phyloP scores from a whole-genome alignment of 306 rosid species.

The Sophora flavescens region DNA sequence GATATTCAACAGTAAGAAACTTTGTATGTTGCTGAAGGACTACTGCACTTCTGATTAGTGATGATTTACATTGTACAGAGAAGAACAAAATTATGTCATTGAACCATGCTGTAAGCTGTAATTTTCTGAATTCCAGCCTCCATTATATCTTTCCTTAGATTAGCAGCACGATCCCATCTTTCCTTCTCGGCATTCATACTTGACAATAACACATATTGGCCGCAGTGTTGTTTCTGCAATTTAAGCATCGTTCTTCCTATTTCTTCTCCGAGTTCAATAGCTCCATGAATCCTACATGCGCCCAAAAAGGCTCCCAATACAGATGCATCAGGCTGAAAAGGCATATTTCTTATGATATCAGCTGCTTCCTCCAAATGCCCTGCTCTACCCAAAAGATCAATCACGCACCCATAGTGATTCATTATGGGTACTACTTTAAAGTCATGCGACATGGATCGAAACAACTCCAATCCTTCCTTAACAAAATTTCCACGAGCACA shows the following conservation, averaged over 20 bases:
- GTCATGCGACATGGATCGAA: constrained; percentile 57
- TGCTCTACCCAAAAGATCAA: constrained; percentile 85
- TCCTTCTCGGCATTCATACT: constrained; percentile 67
- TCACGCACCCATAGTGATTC: constrained; percentile 79
- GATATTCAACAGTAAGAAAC: constrained; percentile 12
- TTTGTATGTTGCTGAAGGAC: not conserved
- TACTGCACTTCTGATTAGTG: constrained; percentile 8
- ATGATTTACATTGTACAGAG: constrained; percentile 9
- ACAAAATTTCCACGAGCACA: constrained; percentile 74
- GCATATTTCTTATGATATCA: constrained; percentile 64
- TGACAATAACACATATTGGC: constrained; percentile 68
- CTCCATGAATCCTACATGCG: constrained; percentile 84
- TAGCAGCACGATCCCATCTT: constrained; percentile 83
- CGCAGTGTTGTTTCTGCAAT: constrained; percentile 58
- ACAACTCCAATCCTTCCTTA: constrained; percentile 62
- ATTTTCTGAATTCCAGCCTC: constrained; percentile 67
- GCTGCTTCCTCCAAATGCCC: constrained; percentile 75
- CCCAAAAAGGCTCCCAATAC: constrained; percentile 76
- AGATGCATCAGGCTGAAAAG: constrained; percentile 71
- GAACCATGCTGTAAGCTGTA: constrained; percentile 74
- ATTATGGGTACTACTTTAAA: constrained; percentile 58
- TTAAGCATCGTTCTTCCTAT: constrained; percentile 60
- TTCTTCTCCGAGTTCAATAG: constrained; percentile 71
- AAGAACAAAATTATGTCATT: constrained; percentile 34
- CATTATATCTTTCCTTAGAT: constrained; percentile 62